Evolutionary conservation across 2,329 filamentous ascomycete genomes (phyloP), one percentile per base, ranked within the genome.

Genomic region (Ophiognomonia clavigignenti-juglandacearum): DNA sequence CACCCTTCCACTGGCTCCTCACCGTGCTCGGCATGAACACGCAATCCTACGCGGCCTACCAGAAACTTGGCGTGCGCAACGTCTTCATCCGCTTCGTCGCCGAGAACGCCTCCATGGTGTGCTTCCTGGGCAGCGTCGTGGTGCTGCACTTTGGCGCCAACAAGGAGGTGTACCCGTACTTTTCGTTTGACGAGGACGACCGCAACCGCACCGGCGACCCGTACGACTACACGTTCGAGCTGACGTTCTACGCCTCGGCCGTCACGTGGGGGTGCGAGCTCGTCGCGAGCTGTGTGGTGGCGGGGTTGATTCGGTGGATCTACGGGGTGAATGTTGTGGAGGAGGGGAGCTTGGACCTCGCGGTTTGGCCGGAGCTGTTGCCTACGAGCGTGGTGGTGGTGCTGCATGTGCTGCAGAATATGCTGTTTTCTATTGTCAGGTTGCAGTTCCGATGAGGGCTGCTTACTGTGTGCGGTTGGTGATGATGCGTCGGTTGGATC

Each of bases 201-300:
- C 59, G 60, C 42, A 64, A 65, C n/a, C n/a, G n/a, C 19, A 62
- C 64, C 35, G 53, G 55, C 37, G 69, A 72, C 53, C 66, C 67
- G 26, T 62, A 67, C 35, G 59, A 56, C 32, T 85, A 85, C 61
- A 78, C 82, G 55, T 84, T 85, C 57, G 63, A 69, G 35, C 67
- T 85, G 40, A 85, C 82, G 0, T 81, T 85, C 53, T 78, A 74
- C 55, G 80, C 81, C 48, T 82, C 80, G 16, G 68, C 70, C 47
- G 72, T 84, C 45, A 86, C 82, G 5, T 86, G 82, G 82, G 80
- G 68, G 2, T 85, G 82, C 62, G 82, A 86, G 68, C 70, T 85
- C 45, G 68, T 71, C 2, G 81, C 82, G 1, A 81, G 78, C 52
- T 68, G 82, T 59, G 70, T 78, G 38, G 80, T 85, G 10, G 67